Base-by-base conservation (phyloP, 2,329 filamentous ascomycete species). In the Coleophoma cylindrospora region DNA sequence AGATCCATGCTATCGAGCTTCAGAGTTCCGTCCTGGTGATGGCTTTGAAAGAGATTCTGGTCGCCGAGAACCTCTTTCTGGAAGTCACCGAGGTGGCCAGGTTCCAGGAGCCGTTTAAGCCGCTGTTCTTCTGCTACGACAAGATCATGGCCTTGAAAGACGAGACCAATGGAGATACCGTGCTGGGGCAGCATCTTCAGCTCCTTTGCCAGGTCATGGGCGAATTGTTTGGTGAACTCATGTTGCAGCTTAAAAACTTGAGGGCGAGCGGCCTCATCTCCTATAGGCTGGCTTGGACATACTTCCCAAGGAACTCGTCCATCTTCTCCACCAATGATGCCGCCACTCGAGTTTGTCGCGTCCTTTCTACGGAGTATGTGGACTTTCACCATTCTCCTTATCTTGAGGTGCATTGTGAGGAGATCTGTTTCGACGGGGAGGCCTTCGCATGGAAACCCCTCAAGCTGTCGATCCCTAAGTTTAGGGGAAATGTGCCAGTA, bases 121-220 rank as follows among this genome's bases (percentile, higher is more conserved):
- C 66, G 6, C 60, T 76, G 2, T 76, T 68, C 64, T 75, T 76
- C 58, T 67, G 66, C 52, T 68, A 73, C 50, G 68, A 72, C 22
- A 70, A 70, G 45, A 70, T 76, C 33, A 55, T 64, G 17, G 62
- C 60, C 2, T 60, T 70, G 36, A 61, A 66, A 52, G 56, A 51
- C 36, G 51, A 49, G 14, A 66, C 63, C 4, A 8, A 54, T 52
- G 15, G 56, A 59, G 27, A 27, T 3, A 50, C 63, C 10, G 47
- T 65, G 0, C 57, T 74, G 19, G 66, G 66, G 48, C 55, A 64
- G 1, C 72, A 70, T 40, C 50, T 75, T n/a, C 59, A 67, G 27
- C 63, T 74, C 2, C 58, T 77, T 3, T 50, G 75, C 22, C 53
- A 62, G 9, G 61, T 74, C 13, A 60, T 76, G 51, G 67, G 72